These are phyloP conservation scores for Musa itinerans DNA, from an alignment of 176 grass and related monocot species.

Conservation along the genomic window DNA sequence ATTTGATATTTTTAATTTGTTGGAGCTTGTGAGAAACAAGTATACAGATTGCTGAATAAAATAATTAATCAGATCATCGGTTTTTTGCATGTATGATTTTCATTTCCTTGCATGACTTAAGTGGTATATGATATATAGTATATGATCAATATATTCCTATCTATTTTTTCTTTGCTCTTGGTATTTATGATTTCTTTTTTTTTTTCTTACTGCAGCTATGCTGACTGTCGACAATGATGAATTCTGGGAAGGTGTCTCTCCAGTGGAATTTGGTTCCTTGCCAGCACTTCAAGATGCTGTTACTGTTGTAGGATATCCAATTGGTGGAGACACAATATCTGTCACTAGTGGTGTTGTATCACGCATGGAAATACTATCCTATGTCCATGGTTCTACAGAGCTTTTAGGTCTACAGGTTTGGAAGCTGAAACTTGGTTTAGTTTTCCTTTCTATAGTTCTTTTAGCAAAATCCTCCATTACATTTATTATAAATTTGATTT, in stretches of 20 bases:
- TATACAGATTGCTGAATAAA: too few species aligned
- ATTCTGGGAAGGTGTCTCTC: conserved; percentile 83
- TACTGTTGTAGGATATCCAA: conserved; percentile 93
- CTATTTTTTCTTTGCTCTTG: conserved; percentile 15
- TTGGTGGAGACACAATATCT: conserved; percentile 96
- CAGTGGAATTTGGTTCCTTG: conserved; percentile 66
- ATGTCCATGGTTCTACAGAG: conserved; percentile 96
- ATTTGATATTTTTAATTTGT: too few species aligned
- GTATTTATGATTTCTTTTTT: neutral
- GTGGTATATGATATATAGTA: neutral
- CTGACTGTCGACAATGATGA: conserved; percentile 88
- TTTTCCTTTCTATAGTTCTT: neutral
- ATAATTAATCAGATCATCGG: too few species aligned
- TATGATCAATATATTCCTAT: neutral
- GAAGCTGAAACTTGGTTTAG: neutral
- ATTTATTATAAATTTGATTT: neutral
- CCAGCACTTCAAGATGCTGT: conserved; percentile 98
- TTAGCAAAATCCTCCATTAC: neutral
- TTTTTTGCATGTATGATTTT: too few species aligned
- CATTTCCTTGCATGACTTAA: neutral
- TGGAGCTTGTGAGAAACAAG: too few species aligned
- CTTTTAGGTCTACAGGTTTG: conserved; percentile 89
- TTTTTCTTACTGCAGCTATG: conserved; percentile 41
- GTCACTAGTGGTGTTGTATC: conserved; percentile 97
- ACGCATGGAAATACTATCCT: conserved; percentile 95